These are phyloP conservation scores for Lyophyllum semitale DNA, from an alignment of 768 basidiomycete species.

Conservation along the genomic window DNA sequence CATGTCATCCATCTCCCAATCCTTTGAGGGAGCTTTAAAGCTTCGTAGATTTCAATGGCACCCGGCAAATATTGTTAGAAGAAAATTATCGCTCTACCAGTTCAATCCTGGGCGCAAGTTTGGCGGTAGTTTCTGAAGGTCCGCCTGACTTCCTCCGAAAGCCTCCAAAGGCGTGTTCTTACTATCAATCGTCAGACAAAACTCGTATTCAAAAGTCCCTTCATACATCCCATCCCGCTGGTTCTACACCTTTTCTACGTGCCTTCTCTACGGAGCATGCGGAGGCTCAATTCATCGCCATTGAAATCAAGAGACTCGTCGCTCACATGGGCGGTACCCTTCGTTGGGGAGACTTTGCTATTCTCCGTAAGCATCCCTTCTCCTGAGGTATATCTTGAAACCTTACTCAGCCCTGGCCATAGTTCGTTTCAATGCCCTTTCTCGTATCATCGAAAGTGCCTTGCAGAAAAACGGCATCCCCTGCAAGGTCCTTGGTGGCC, in stretches of 20 bases:
- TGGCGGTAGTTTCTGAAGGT: constrained; percentile 87
- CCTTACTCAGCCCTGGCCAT: background rate
- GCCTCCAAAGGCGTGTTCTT: background rate
- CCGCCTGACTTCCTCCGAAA: constrained; percentile 4
- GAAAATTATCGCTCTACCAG: constrained; percentile 87
- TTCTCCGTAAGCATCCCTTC: constrained; percentile 60
- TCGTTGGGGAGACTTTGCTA: constrained; percentile 74
- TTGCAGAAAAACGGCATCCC: constrained; percentile 83
- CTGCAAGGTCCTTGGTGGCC: constrained; percentile 72
- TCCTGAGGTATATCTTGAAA: background rate
- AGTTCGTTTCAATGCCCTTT: constrained; percentile 85
- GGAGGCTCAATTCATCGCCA: constrained; percentile 72
- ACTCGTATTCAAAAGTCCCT: constrained; percentile 75
- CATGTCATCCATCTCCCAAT: too few species aligned
- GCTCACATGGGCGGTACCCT: constrained; percentile 74
- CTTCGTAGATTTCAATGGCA: constrained; percentile 60
- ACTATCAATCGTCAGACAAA: constrained; percentile 50
- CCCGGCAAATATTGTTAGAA: constrained; percentile 74
- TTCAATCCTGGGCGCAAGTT: constrained; percentile 68
- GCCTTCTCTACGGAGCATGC: constrained; percentile 53
- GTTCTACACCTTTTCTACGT: constrained; percentile 60
- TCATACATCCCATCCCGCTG: constrained; percentile 65
- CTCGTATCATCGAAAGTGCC: constrained; percentile 71
- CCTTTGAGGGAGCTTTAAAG: background rate
- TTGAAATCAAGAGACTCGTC: constrained; percentile 77